These are phyloP conservation scores for Talaromyces marneffei DNA, from an alignment of 2,329 filamentous ascomycete species.

Conservation along the genomic window DNA sequence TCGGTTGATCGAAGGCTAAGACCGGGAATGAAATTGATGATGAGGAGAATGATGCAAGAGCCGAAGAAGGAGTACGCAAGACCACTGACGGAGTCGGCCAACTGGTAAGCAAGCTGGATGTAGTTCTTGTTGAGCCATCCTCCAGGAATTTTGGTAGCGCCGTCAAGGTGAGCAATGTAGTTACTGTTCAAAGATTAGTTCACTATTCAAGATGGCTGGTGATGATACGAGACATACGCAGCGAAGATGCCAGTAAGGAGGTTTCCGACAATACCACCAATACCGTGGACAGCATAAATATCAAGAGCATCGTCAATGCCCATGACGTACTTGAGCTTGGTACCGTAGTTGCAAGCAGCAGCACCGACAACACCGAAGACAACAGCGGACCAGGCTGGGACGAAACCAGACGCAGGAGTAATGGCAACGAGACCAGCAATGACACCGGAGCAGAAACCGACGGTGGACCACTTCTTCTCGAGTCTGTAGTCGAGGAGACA, in stretches of 20 bases:
- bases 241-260: conserved; percentile 77
- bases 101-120: conserved; percentile 75
- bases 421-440: conserved; percentile 83
- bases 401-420: conserved; percentile 79
- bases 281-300: conserved; percentile 77
- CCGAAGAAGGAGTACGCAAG: conserved; percentile 71
- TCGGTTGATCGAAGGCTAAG: conserved; percentile 67
- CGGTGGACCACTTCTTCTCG: conserved; percentile 86
- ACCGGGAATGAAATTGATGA: conserved; percentile 73
- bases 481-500: conserved; percentile 82
- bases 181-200: conserved; percentile 43
- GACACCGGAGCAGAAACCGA: conserved; percentile 87
- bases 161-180: conserved; percentile 77
- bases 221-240: conserved; percentile 44
- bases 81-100: conserved; percentile 73
- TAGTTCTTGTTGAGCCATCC: conserved; percentile 82
- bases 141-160: conserved; percentile 59
- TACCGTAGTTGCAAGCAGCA: conserved; percentile 77
- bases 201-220: not conserved
- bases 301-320: conserved; percentile 79
- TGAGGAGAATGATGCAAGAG: conserved; percentile 71
- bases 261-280: conserved; percentile 75
- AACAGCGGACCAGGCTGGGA: conserved; percentile 78
- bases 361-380: conserved; percentile 73
- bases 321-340: conserved; percentile 81